phyloP scores from a whole-genome alignment of 371 early-diverging fungal species.

The Umbelopsis sp. region DNA sequence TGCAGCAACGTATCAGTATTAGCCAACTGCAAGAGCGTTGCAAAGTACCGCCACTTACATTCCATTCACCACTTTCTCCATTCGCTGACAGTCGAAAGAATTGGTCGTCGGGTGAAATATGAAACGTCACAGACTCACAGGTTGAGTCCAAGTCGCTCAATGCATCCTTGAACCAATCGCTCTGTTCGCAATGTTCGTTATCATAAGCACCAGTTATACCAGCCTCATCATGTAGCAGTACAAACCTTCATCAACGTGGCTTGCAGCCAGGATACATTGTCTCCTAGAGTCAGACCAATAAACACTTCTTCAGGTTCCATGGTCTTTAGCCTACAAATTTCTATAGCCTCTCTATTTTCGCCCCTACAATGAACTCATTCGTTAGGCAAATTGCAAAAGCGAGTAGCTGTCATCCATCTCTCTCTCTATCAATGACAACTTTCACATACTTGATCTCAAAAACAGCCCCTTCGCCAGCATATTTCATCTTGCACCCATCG shows the following conservation, averaged over 20 bases:
- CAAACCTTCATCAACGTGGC: neutral
- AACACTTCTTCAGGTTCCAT: constrained; percentile 39
- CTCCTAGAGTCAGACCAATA: constrained; percentile 23
- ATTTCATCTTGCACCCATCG: constrained; percentile 34
- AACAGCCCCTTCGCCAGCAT: constrained; percentile 32
- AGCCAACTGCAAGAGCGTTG: too few relatives aligned
- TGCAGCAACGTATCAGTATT: neutral
- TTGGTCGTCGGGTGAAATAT: constrained; percentile 37
- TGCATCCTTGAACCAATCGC: constrained; percentile 35
- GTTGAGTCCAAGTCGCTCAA: constrained; percentile 38
- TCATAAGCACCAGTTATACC: neutral
- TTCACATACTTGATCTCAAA: constrained; percentile 31
- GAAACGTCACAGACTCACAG: constrained; percentile 32
- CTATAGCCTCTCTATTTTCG: constrained; percentile 26
- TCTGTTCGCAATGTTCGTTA: constrained; percentile 12
- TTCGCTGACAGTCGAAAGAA: constrained; percentile 33
- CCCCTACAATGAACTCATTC: constrained; percentile 21
- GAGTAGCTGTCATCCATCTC: neutral
- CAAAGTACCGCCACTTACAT: constrained; percentile 15
- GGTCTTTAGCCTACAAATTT: constrained; percentile 32
- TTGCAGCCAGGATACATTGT: neutral
- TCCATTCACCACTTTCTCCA: constrained; percentile 27
- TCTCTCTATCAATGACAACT: neutral
- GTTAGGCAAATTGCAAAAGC: too few relatives aligned
- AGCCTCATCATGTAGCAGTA: neutral